Evolutionary conservation across 441 rosid species (phyloP).

Genomic region (Raphanus hybrid): DNA sequence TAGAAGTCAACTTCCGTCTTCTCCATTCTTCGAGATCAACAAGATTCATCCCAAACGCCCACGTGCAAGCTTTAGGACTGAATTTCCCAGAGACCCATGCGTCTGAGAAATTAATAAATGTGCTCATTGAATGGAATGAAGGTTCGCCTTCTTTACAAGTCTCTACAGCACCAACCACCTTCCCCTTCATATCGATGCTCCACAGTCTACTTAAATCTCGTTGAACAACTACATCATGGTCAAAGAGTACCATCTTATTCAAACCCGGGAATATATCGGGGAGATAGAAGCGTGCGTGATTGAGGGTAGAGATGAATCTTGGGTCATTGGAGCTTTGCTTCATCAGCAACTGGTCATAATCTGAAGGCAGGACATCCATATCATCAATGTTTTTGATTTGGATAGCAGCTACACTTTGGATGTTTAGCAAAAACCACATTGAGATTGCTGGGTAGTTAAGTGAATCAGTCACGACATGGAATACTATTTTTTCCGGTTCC

Average conservation of each 20-base stretch:
- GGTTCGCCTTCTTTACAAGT: conserved; percentile 70
- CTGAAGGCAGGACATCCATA: conserved; percentile 58
- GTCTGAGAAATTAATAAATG: conserved; percentile 75
- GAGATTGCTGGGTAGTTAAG: conserved; percentile 87
- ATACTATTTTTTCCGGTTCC: conserved; percentile 79
- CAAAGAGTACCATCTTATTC: conserved; percentile 76
- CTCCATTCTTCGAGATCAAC: conserved; percentile 85
- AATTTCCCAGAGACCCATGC: conserved; percentile 64
- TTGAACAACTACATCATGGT: conserved; percentile 89
- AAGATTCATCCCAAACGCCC: conserved; percentile 97
- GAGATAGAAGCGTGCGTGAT: conserved; percentile 89
- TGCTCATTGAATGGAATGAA: conserved; percentile 67
- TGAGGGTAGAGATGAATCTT: conserved; percentile 72
- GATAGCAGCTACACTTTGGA: conserved; percentile 66
- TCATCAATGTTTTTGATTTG: conserved; percentile 72
- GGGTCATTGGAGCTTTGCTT: conserved; percentile 66
- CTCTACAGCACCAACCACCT: conserved; percentile 86
- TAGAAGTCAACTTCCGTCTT: conserved; percentile 65
- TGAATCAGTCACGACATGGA: conserved; percentile 86
- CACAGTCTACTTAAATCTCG: conserved; percentile 72
- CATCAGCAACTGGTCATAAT: conserved; percentile 54
- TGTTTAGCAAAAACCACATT: conserved; percentile 88
- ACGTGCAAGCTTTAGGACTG: conserved; percentile 69
- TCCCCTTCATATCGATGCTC: conserved; percentile 77
- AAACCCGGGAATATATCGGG: conserved; percentile 76